Base-by-base conservation (phyloP, 345 rosid species). In the Eucalyptus polybractea region DNA sequence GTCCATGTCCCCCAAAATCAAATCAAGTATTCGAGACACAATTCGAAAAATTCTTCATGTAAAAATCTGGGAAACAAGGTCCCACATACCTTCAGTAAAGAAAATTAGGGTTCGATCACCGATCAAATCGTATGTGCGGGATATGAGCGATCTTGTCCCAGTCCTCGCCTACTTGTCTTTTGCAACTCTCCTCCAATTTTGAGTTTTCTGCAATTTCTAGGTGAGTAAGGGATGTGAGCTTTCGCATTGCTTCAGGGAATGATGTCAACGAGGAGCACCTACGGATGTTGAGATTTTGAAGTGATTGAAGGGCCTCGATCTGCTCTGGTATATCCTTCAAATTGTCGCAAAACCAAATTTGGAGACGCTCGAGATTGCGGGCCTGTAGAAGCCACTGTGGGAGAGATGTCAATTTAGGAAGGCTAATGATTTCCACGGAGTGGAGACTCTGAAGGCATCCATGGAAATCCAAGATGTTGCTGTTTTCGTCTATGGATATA, bases 221-320 rank as follows among this genome's bases (percentile, higher is more conserved):
- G 37, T 1, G 0, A 65, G 72, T 13, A 14, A 65, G 72, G 37
- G 37, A 65, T 7, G 72, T 7, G 0, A 65, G 72, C 72, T 19
- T 13, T 13, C 1, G 19, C 37, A 65, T 13, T 29, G 3, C 72
- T 65, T 65, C 72, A 2, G 72, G 72, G 1, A 65, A 65, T n/a
- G 37, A 65, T 7, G 37, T n/a, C 72, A n/a, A 2, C 37, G 7
- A 51, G 54, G 0, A 0, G 3, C 54, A 51, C 1, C 0, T 0
- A 0, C 0, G 3, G 42, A 69, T 33, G 2, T 0, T 0, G 1
- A 69, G 42, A 6, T 5, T 0, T 9, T 69, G 44, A 69, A 69
- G 80, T 5, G 80, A 69, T 69, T 69, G 44, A 17, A 69, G 44
- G 44, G 24, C 44, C 44, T 33, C 80, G 2, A 69, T 69, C 44